These are phyloP conservation scores for Globisporangium cederbergense DNA, from an alignment of 352 stramenopile genomes.

Conservation along the genomic window DNA sequence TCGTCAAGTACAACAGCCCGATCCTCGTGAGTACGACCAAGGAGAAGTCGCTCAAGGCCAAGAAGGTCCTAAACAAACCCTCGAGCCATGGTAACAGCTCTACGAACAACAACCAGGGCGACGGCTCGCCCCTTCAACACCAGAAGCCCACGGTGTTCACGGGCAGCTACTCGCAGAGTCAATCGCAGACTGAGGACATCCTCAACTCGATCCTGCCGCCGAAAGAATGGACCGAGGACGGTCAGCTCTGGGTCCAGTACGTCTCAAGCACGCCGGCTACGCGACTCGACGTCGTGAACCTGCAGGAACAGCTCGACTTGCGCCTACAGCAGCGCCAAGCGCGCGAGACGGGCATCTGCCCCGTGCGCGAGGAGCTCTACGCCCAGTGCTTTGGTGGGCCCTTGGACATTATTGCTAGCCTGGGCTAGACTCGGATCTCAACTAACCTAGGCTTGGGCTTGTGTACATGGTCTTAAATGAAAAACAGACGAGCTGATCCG, in stretches of 20 bases:
- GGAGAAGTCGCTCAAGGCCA: slow-evolving; percentile 62
- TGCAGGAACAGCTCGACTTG: slow-evolving; percentile 90
- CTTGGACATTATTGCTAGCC: not conserved
- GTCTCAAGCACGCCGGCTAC: slow-evolving; percentile 90
- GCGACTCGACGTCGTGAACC: slow-evolving; percentile 89
- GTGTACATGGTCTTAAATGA: too few relatives aligned
- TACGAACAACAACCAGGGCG: slow-evolving; percentile 6
- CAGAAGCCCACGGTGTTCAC: slow-evolving; percentile 60
- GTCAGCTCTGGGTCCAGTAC: slow-evolving; percentile 92
- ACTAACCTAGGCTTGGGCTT: not conserved
- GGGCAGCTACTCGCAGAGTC: slow-evolving; percentile 48
- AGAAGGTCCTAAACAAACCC: slow-evolving; percentile 30
- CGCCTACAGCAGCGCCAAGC: slow-evolving; percentile 88
- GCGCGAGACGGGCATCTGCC: slow-evolving; percentile 91
- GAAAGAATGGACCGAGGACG: slow-evolving; percentile 88
- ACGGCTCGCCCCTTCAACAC: not conserved
- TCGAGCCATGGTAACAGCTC: slow-evolving; percentile 15
- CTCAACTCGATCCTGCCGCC: slow-evolving; percentile 90
- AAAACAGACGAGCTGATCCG: slow-evolving; percentile 86
- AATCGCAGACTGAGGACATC: slow-evolving; percentile 86
- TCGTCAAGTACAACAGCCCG: slow-evolving; percentile 92
- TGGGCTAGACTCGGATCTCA: not conserved
- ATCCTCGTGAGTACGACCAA: slow-evolving; percentile 89
- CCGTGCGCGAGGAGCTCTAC: slow-evolving; percentile 91
- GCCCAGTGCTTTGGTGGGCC: slow-evolving; percentile 86